These are phyloP conservation scores for Colletotrichum plurivorum DNA, from an alignment of 2,329 filamentous ascomycete genomes.

Conservation along the genomic window DNA sequence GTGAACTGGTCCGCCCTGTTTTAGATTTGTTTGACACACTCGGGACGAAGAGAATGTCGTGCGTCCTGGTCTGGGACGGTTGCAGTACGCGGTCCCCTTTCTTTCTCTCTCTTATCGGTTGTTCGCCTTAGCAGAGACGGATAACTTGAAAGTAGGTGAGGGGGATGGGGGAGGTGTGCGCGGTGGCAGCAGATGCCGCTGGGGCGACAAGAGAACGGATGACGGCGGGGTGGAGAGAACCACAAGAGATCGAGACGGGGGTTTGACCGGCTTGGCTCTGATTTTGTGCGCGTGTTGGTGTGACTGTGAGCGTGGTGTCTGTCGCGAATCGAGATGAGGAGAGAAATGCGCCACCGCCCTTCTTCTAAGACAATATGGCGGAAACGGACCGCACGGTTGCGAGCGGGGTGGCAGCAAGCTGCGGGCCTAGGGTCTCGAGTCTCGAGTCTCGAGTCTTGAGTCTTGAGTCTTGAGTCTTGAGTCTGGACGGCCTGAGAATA, in stretches of 20 bases:
- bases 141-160: neutral
- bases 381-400: slow-evolving; percentile 7
- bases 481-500: slow-evolving; percentile 1
- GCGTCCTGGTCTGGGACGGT: slow-evolving; percentile 30
- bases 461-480: neutral
- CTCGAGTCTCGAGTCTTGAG: neutral
- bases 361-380: slow-evolving; percentile 33
- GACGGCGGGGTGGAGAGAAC: slow-evolving; percentile 31
- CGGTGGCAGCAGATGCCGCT: slow-evolving; percentile 1
- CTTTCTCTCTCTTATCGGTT: neutral
- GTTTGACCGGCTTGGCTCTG: neutral
- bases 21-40: slow-evolving; percentile 40
- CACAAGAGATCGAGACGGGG: slow-evolving; percentile 18
- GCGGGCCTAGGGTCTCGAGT: too few relatives aligned
- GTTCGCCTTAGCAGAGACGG: neutral
- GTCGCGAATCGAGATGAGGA: slow-evolving; percentile 35
- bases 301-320: slow-evolving; percentile 15
- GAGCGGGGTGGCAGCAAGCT: slow-evolving; percentile 9
- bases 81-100: slow-evolving; percentile 12
- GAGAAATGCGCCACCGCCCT: slow-evolving; percentile 28
- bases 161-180: neutral
- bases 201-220: slow-evolving; percentile 33
- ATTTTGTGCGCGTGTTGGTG: neutral
- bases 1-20: slow-evolving; percentile 34
- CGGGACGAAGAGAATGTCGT: slow-evolving; percentile 39